phyloP scores from a whole-genome alignment of 345 rosid species.

The Alliaria petiolata region DNA sequence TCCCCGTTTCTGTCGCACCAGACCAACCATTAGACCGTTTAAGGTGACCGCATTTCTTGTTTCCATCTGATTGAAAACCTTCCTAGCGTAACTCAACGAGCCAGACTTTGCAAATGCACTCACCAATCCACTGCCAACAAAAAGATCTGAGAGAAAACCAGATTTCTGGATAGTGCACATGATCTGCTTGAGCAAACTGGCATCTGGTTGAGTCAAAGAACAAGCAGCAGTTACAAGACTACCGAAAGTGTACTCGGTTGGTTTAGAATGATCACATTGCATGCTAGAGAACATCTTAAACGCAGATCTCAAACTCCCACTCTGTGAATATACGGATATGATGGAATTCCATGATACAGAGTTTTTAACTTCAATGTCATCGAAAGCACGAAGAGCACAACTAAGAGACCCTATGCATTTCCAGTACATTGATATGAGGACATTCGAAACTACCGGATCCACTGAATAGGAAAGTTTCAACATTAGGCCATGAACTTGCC shows the following conservation, averaged over 20 bases:
- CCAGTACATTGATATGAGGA: conserved; percentile 76
- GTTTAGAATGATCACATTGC: conserved; percentile 51
- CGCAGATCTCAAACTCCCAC: conserved; percentile 46
- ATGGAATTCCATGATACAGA: conserved; percentile 74
- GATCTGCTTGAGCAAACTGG: conserved; percentile 67
- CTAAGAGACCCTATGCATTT: conserved; percentile 36
- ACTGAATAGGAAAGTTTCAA: conserved; percentile 48
- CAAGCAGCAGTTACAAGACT: conserved; percentile 70
- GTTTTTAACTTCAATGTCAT: conserved; percentile 53
- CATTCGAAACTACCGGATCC: conserved; percentile 59
- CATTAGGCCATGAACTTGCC: conserved; percentile 70
- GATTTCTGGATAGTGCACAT: conserved; percentile 55
- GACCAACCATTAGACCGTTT: conserved; percentile 88
- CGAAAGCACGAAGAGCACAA: conserved; percentile 54
- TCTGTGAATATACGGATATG: conserved; percentile 65
- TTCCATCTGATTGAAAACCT: conserved; percentile 60
- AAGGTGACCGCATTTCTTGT: conserved; percentile 62
- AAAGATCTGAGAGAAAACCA: conserved; percentile 66
- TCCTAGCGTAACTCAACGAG: conserved; percentile 47
- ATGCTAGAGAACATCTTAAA: conserved; percentile 60
- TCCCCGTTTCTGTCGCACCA: conserved; percentile 59
- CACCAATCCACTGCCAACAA: conserved; percentile 85
- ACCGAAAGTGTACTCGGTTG: conserved; percentile 87
- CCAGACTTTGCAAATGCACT: conserved; percentile 75
- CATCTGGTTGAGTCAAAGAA: conserved; percentile 46